These are phyloP conservation scores for Thalia dealbata DNA, from an alignment of 176 grass and related monocot species.

Conservation along the genomic window DNA sequence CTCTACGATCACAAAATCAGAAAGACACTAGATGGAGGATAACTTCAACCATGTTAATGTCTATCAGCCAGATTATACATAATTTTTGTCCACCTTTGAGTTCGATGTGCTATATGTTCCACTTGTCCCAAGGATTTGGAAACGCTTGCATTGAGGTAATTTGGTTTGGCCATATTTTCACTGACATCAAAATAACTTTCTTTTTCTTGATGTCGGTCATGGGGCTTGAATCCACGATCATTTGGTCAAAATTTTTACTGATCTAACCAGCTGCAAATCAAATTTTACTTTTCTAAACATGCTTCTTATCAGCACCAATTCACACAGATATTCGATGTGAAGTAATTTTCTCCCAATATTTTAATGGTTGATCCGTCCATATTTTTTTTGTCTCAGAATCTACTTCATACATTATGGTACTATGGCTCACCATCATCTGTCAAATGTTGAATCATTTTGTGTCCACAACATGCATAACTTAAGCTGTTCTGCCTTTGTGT, in stretches of 20 bases:
- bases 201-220: too few species aligned
- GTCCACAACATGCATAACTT: neutral
- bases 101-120: neutral
- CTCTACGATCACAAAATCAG: neutral
- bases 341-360: neutral
- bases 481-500: neutral
- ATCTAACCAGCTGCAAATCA: too few species aligned
- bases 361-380: neutral
- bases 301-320: neutral
- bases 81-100: neutral
- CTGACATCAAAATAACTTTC: neutral
- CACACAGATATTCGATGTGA: neutral
- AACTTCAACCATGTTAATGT: neutral
- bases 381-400: neutral
- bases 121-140: neutral
- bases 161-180: neutral
- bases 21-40: too few species aligned
- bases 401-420: neutral
- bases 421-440: neutral
- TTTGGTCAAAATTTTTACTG: too few species aligned
- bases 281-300: neutral
- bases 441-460: neutral
- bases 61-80: neutral
- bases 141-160: too few species aligned
- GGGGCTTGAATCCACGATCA: too few species aligned